Percentiles rank a stretch among this genome's conserved stretches.
Evolutionary conservation across 1,139 yeast species (phyloP).

Genomic region (Pichia sp.): DNA sequence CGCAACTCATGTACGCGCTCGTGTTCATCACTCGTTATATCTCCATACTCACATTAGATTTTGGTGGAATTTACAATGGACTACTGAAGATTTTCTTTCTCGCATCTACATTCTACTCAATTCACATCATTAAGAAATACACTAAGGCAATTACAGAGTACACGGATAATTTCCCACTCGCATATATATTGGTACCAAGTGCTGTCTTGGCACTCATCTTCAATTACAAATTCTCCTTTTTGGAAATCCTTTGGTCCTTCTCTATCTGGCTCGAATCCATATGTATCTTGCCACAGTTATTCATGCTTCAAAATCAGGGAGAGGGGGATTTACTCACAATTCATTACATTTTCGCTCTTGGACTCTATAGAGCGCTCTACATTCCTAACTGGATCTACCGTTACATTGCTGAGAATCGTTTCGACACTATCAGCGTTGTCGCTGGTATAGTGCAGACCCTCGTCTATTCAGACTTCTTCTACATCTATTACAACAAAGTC

Average conservation of each 20-base stretch:
- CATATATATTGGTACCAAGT: slow-evolving; percentile 63
- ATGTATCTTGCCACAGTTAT: slow-evolving; percentile 88
- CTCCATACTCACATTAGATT: slow-evolving; percentile 51
- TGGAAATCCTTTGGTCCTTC: slow-evolving; percentile 70
- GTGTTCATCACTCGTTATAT: slow-evolving; percentile 72
- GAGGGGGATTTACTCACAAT: slow-evolving; percentile 82
- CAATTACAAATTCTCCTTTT: slow-evolving; percentile 53
- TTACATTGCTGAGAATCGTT: slow-evolving; percentile 57
- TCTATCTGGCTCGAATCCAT: slow-evolving; percentile 85
- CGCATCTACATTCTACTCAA: slow-evolving; percentile 65
- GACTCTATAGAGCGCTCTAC: slow-evolving; percentile 80
- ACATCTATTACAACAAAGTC: slow-evolving; percentile 78
- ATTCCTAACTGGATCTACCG: slow-evolving; percentile 95
- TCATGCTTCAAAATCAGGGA: slow-evolving; percentile 83
- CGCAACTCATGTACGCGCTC: slow-evolving; percentile 71
- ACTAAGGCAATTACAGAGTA: slow-evolving; percentile 41
- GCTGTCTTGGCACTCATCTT: slow-evolving; percentile 54
- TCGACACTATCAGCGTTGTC: slow-evolving; percentile 63
- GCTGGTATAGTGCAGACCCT: slow-evolving; percentile 85
- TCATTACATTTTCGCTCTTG: slow-evolving; percentile 91
- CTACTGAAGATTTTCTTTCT: slow-evolving; percentile 78
- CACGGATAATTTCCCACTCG: slow-evolving; percentile 68
- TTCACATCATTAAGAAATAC: slow-evolving; percentile 64
- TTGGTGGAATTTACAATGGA: slow-evolving; percentile 65
- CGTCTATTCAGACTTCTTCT: slow-evolving; percentile 90